Evolutionary conservation across 148 eudicot genomes (phyloP).

Genomic region (Gaultheria prostrata): DNA sequence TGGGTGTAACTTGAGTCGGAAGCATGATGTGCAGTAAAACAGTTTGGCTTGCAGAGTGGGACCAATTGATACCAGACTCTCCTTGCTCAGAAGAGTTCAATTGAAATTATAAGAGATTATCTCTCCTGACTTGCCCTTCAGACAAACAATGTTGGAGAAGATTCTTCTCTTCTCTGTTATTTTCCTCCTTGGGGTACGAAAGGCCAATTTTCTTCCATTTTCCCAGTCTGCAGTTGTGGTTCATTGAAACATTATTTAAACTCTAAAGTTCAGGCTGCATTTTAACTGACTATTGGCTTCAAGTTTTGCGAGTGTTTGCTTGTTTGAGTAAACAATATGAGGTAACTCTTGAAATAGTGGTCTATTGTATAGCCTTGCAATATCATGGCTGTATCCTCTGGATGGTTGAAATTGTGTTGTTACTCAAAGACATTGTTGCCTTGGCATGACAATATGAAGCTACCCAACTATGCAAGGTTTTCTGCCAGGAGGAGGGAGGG

Average conservation of each 20-base stretch:
- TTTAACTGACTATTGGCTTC: neutral
- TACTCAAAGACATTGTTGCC: neutral
- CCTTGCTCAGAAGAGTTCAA: slow-evolving; percentile 1
- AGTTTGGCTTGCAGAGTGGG: slow-evolving; percentile 5
- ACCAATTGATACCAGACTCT: neutral
- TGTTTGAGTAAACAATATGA: neutral
- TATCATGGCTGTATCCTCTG: neutral
- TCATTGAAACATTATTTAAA: neutral
- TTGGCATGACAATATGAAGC: neutral
- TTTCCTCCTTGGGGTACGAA: slow-evolving; percentile 1
- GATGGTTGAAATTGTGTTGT: neutral
- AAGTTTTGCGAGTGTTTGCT: slow-evolving; percentile 3
- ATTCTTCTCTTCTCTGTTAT: neutral
- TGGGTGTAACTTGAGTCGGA: slow-evolving; percentile 14
- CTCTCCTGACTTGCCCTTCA: neutral
- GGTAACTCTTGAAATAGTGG: neutral
- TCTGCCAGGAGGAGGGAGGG: neutral
- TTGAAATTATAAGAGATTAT: neutral
- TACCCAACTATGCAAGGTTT: neutral
- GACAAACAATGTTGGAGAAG: neutral
- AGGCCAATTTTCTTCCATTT: neutral
- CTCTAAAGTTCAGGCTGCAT: neutral
- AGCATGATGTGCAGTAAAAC: neutral
- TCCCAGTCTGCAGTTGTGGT: neutral
- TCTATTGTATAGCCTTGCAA: neutral